These are phyloP conservation scores for Colletotrichum ledebouriae DNA, from an alignment of 2,329 filamentous ascomycete genomes.

Conservation along the genomic window DNA sequence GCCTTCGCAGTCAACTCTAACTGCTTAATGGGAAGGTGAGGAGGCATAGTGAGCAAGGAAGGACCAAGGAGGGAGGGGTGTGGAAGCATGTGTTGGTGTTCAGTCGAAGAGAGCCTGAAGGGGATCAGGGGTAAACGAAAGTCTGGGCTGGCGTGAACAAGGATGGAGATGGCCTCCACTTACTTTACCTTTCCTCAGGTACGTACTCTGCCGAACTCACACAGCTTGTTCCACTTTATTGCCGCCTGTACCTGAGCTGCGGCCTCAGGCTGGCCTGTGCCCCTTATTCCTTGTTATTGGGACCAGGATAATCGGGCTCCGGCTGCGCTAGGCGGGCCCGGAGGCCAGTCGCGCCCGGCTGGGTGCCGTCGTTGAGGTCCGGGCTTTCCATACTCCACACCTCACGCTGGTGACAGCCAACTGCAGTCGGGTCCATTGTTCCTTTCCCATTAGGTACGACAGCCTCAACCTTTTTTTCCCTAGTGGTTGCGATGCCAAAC, in stretches of 20 bases:
- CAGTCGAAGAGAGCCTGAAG: conserved; percentile 6
- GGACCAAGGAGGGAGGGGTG: neutral
- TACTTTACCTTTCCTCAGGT: conserved; percentile 14
- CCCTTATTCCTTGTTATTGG: conserved; percentile 4
- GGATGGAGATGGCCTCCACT: conserved; percentile 18
- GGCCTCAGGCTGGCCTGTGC: conserved; percentile 4
- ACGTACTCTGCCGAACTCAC: too few species aligned
- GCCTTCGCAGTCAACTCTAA: conserved; percentile 15
- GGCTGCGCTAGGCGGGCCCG: conserved; percentile 30
- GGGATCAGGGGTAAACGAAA: conserved; percentile 15
- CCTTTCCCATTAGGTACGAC: too few species aligned
- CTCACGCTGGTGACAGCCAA: neutral
- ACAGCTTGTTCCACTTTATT: neutral
- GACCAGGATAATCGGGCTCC: neutral
- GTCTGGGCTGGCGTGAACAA: neutral
- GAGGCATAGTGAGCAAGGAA: conserved; percentile 11
- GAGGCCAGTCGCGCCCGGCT: conserved; percentile 14
- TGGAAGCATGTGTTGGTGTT: neutral
- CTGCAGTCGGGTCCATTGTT: neutral
- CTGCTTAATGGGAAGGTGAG: conserved; percentile 37
- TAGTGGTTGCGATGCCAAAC: too few species aligned
- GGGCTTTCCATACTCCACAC: conserved; percentile 13
- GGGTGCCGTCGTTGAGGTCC: neutral
- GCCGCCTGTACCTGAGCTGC: conserved; percentile 32
- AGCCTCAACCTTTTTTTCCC: too few species aligned